phyloP scores from a whole-genome alignment of 2,329 filamentous ascomycete genomes.

The Ophiocordyceps robertsii region DNA sequence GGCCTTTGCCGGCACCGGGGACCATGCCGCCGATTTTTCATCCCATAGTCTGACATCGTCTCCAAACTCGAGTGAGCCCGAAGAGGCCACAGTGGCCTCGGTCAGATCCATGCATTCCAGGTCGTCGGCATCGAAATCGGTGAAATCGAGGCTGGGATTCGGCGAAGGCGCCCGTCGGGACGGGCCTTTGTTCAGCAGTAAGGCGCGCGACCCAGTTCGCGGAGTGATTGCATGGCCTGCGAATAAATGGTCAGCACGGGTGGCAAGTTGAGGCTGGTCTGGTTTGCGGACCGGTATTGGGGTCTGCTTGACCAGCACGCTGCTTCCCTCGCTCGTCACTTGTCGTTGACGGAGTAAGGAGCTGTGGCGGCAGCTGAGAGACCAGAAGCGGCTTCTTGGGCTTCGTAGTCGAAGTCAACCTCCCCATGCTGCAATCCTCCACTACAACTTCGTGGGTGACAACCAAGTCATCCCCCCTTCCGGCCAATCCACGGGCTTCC shows the following conservation, averaged over 20 bases:
- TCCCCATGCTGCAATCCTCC: constrained; percentile 27
- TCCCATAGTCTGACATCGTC: constrained; percentile 28
- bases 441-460: constrained; percentile 13
- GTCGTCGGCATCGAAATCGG: constrained; percentile 20
- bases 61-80: constrained; percentile 20
- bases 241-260: background rate
- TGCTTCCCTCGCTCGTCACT: constrained; percentile 8
- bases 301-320: constrained; percentile 3
- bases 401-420: constrained; percentile 27
- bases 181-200: constrained; percentile 12
- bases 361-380: constrained; percentile 25
- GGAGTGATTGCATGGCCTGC: constrained; percentile 1
- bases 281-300: background rate
- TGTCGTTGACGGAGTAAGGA: constrained; percentile 24
- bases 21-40: constrained; percentile 24
- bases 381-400: constrained; percentile 31
- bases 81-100: constrained; percentile 18
- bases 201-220: constrained; percentile 11
- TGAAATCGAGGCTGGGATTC: constrained; percentile 16
- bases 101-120: constrained; percentile 28
- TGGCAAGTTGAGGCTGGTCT: constrained; percentile 1
- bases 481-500: constrained; percentile 10
- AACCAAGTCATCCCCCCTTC: constrained; percentile 8
- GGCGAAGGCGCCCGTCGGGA: constrained; percentile 6
- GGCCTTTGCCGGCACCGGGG: constrained; percentile 22